phyloP scores from a whole-genome alignment of 2,329 filamentous ascomycete genomes.

The Acrodontium crateriforme region DNA sequence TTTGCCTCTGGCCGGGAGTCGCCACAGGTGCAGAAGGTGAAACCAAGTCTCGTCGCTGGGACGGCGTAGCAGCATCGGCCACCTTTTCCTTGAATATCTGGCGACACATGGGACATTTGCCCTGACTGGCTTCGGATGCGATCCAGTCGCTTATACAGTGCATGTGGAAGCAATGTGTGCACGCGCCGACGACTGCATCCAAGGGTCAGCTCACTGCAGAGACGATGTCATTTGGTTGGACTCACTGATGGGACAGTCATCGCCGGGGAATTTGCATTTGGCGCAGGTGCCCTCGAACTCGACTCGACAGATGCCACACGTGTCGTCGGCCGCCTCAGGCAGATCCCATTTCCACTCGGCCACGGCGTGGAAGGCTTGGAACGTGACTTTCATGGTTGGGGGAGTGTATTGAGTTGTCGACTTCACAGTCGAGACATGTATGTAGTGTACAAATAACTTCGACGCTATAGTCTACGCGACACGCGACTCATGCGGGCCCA shows the following conservation, averaged over 20 bases:
- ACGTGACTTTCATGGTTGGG: conserved; percentile 74
- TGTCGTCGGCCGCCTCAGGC: conserved; percentile 68
- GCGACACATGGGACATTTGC: conserved; percentile 94
- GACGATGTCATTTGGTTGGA: conserved; percentile 8
- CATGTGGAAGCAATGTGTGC: conserved; percentile 97
- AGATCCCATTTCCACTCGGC: conserved; percentile 98
- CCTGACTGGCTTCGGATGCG: conserved; percentile 82
- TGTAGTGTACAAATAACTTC: too few relatives aligned
- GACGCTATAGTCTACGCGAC: too few relatives aligned
- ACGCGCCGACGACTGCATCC: conserved; percentile 73
- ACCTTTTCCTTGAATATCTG: conserved; percentile 43
- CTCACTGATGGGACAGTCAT: conserved; percentile 83
- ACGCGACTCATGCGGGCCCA: too few relatives aligned
- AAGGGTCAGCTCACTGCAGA: background rate
- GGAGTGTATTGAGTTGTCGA: background rate
- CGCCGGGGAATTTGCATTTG: conserved; percentile 93
- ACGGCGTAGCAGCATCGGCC: conserved; percentile 8
- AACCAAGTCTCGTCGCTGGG: too few relatives aligned
- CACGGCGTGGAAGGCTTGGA: conserved; percentile 84
- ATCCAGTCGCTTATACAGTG: conserved; percentile 97
- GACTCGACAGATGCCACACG: conserved; percentile 95
- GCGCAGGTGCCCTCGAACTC: conserved; percentile 97
- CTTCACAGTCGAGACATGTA: too few relatives aligned
- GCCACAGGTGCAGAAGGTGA: background rate
- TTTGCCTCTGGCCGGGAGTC: background rate